Percentiles rank a stretch among this genome's conserved stretches.
Conservation (phyloP, 129 eudicot species). For the Erigeron canadensis region DNA sequence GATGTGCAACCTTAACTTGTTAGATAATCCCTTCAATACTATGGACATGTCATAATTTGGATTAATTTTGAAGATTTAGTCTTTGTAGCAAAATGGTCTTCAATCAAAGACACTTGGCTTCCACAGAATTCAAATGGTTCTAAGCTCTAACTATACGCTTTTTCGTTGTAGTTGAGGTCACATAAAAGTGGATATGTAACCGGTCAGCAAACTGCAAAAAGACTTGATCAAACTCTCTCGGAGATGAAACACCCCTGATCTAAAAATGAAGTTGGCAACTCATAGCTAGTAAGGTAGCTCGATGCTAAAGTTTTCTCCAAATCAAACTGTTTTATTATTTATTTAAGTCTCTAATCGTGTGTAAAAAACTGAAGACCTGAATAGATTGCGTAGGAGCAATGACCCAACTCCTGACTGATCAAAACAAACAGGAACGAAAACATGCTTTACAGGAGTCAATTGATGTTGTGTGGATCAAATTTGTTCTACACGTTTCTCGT, state of each 20-base stretch:
- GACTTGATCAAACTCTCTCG: background rate
- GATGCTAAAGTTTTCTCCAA: background rate
- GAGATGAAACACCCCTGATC: background rate
- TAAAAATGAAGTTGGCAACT: background rate
- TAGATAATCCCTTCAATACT: background rate
- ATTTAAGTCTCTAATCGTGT: background rate
- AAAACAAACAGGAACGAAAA: background rate
- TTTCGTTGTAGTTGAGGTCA: slow-evolving; percentile 19
- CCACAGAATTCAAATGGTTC: slow-evolving; percentile 3
- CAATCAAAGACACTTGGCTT: background rate
- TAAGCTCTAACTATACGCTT: slow-evolving; percentile 3
- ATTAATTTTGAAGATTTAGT: background rate
- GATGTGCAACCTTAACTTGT: background rate
- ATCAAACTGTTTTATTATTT: background rate
- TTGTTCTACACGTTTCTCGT: too few species aligned
- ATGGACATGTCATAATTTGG: background rate
- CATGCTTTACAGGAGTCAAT: background rate
- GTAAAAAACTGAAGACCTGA: background rate
- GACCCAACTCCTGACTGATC: background rate
- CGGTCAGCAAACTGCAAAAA: background rate
- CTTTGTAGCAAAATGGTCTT: background rate
- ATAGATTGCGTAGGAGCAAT: background rate
- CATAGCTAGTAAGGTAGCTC: slow-evolving; percentile 2
- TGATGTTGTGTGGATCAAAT: background rate
- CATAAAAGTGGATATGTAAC: background rate